These are phyloP conservation scores for Piedraia hortae DNA, from an alignment of 2,329 filamentous ascomycete genomes.

Conservation along the genomic window DNA sequence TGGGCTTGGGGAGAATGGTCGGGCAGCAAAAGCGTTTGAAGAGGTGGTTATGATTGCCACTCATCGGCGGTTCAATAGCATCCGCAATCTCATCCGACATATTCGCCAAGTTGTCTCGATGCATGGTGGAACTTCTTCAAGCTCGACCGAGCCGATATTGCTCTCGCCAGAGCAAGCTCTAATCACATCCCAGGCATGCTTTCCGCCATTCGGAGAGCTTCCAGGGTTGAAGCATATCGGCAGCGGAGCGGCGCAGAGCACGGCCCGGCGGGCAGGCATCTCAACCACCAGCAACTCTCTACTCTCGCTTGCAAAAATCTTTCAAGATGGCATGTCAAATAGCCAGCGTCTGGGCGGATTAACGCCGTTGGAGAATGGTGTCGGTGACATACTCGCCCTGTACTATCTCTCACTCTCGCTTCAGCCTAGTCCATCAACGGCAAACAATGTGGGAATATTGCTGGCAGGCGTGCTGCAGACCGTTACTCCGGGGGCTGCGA, in stretches of 20 bases:
- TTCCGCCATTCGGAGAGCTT: conserved; percentile 44
- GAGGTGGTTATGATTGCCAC: conserved; percentile 77
- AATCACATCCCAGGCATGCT: conserved; percentile 58
- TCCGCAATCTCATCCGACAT: conserved; percentile 50
- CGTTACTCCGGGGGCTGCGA: conserved; percentile 5
- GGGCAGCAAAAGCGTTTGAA: conserved; percentile 72
- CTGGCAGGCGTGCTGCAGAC: conserved; percentile 78
- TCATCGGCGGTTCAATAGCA: conserved; percentile 39
- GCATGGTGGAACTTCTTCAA: conserved; percentile 2
- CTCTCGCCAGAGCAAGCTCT: conserved; percentile 62
- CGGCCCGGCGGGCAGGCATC: conserved; percentile 50
- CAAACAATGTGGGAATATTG: conserved; percentile 91
- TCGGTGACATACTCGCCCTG: conserved; percentile 74
- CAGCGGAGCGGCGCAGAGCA: conserved; percentile 25
- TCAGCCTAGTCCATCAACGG: conserved; percentile 86
- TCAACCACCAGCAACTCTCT: conserved; percentile 90
- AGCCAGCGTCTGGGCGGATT: conserved; percentile 21
- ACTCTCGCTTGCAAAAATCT: conserved; percentile 85
- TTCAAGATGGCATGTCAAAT: conserved; percentile 80
- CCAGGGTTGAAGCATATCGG: conserved; percentile 48
- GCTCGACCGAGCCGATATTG: conserved; percentile 36
- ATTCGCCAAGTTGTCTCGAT: conserved; percentile 41
- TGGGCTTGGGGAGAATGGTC: conserved; percentile 51
- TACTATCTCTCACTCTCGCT: conserved; percentile 89
- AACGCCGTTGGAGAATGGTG: conserved; percentile 31